Evolutionary conservation across 169 alveolate species (phyloP), one percentile per base, ranked within the genome.

Genomic region (Eimeria praecox): DNA sequence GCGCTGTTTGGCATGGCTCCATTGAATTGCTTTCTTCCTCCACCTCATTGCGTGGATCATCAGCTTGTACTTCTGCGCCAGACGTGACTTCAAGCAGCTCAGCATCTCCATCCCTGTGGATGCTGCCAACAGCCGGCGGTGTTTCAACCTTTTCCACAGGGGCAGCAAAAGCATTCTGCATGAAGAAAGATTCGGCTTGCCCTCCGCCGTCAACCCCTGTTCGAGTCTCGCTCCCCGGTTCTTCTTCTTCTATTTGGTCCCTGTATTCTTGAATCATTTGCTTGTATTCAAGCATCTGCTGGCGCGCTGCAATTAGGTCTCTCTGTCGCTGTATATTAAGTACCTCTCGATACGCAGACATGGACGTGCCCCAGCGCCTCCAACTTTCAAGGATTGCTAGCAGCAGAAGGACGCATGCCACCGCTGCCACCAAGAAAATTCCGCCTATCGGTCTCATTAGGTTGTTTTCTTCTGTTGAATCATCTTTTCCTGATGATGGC

Each of bases 321-420:
- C 80, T 86, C 49, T 86, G 93, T 18, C 93, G 82, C 64, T 86
- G 93, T 44, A 86, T 54, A 62, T 86, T 86, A 5, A 86, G 44
- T 35, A 86, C 93, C 27, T 86, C 93, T 86, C 93, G 52, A 59
- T 86, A 62, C 46, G 93, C 93, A 59, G 93, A 35, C 82, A 62
- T 86, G 59, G 93, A 86, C n/a, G 93, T 86, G 80, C 93, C 93
- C 93, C 93, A 86, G 42, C 93, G 93, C 59, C 93, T 38, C 93
- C 93, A 86, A 54, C 69, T 86, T 38, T 86, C 93, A 40, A 86
- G 93, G 33, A 44, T 82, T 64, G 93, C 93, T 59, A 86, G 40
- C n/a, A 86, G 14, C 56, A 86, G 40, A 56, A 86, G 80, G 35
- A 86, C 62, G 56, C 54, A 62, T 8, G n/a, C 93, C 20, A 86